Percentiles rank a stretch among this genome's conserved stretches.
Evolutionary conservation across 2,329 filamentous ascomycete species (phyloP).

Genomic region (Boeremia exigua): DNA sequence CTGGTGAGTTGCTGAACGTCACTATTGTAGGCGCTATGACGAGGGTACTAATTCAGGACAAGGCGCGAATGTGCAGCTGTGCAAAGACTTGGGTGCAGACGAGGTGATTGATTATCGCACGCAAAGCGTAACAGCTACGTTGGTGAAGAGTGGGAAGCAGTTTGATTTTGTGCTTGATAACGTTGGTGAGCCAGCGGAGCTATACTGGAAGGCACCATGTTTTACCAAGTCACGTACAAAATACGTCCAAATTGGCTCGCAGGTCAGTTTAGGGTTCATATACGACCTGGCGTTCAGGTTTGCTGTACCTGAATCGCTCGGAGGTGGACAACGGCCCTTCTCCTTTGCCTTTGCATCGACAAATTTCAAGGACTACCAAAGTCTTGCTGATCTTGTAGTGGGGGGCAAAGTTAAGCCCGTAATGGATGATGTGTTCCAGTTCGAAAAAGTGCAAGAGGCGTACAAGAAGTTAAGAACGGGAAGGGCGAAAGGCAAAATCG

Average conservation of each 20-base stretch:
- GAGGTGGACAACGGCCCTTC: conserved; percentile 56
- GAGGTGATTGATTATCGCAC: conserved; percentile 65
- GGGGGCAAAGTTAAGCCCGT: conserved; percentile 63
- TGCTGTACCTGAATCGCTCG: conserved; percentile 47
- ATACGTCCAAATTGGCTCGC: conserved; percentile 31
- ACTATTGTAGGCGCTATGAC: too few relatives aligned
- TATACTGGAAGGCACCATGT: conserved; percentile 28
- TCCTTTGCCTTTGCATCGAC: conserved; percentile 40
- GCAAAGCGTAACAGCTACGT: conserved; percentile 49
- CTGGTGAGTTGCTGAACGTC: conserved; percentile 35
- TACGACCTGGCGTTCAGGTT: conserved; percentile 26
- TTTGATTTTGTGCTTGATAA: conserved; percentile 65
- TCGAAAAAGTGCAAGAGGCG: conserved; percentile 61
- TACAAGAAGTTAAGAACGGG: conserved; percentile 63
- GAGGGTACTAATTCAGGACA: conserved; percentile 14
- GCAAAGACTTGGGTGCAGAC: conserved; percentile 65
- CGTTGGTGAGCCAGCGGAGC: conserved; percentile 49
- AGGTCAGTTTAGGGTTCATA: conserved; percentile 23
- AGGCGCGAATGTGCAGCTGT: conserved; percentile 60
- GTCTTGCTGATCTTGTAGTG: conserved; percentile 60
- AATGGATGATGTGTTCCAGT: conserved; percentile 60
- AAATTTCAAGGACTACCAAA: conserved; percentile 27
- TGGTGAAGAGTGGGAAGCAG: conserved; percentile 54
- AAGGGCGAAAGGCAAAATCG: conserved; percentile 63
- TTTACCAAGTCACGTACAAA: conserved; percentile 23